Conservation (phyloP, 2,329 filamentous ascomycete genomes). For the Exophiala sideris region DNA sequence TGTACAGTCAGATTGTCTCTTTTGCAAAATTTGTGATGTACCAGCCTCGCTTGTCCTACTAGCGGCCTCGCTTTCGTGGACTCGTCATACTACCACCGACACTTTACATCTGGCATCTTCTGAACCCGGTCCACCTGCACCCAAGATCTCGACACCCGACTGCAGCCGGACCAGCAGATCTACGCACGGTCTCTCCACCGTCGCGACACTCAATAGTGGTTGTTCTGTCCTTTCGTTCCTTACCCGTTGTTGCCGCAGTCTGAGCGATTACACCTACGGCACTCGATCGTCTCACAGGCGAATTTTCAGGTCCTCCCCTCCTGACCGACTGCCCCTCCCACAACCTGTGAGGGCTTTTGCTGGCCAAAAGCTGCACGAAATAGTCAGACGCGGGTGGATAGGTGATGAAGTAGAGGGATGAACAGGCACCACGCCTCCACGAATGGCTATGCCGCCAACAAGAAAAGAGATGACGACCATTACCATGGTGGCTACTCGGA, state of each 20-base stretch:
- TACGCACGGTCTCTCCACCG: neutral
- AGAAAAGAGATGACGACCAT: slow-evolving; percentile 63
- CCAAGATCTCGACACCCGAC: neutral
- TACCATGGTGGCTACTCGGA: slow-evolving; percentile 81
- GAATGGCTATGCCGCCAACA: slow-evolving; percentile 70
- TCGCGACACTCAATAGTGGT: neutral
- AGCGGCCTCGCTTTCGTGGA: too few species aligned
- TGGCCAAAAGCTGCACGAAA: slow-evolving; percentile 8
- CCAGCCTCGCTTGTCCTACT: too few species aligned
- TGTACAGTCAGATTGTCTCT: too few species aligned
- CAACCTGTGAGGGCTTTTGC: neutral
- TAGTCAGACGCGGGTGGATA: neutral
- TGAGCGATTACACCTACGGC: neutral
- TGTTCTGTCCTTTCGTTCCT: neutral
- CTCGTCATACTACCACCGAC: neutral
- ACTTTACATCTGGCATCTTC: slow-evolving; percentile 4
- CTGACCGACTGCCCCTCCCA: too few species aligned
- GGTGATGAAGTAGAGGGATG: slow-evolving; percentile 52
- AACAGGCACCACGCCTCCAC: slow-evolving; percentile 81
- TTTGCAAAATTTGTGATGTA: too few species aligned
- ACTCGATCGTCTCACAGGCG: neutral
- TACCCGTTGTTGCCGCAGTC: neutral
- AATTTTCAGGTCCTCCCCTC: too few species aligned
- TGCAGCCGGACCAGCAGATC: neutral
- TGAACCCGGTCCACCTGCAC: neutral